Evolutionary conservation across 2,329 filamentous ascomycete genomes (phyloP).

Genomic region (Trichoderma atroviride): DNA sequence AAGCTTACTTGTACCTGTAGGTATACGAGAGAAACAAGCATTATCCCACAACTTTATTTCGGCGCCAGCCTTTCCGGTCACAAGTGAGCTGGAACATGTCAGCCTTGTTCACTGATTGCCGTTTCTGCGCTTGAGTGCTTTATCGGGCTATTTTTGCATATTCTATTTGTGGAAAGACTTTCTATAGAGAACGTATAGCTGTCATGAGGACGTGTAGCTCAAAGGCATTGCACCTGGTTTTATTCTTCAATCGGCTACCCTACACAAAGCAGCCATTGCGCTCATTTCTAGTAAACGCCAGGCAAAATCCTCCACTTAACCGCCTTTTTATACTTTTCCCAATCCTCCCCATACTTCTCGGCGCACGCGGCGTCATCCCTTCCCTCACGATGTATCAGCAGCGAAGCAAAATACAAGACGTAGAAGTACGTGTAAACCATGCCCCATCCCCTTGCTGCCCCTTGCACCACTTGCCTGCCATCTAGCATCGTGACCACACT

Average conservation of each 20-base stretch:
- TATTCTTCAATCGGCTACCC: neutral
- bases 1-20: neutral
- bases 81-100: neutral
- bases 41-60: neutral
- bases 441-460: constrained; percentile 76
- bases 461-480: constrained; percentile 65
- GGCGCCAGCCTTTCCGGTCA: constrained; percentile 11
- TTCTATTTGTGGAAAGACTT: neutral
- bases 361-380: constrained; percentile 86
- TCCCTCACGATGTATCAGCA: constrained; percentile 80
- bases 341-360: constrained; percentile 85
- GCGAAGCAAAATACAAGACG: constrained; percentile 80
- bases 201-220: neutral
- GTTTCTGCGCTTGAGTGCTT: neutral
- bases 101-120: neutral
- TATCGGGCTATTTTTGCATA: neutral
- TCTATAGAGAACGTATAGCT: neutral
- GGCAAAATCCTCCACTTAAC: constrained; percentile 81
- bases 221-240: no score
- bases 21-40: neutral
- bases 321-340: constrained; percentile 78
- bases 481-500: constrained; percentile 58
- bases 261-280: neutral
- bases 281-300: constrained; percentile 65
- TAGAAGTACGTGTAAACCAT: constrained; percentile 92